Conservation (phyloP, 768 basidiomycete genomes). For the Russula foetens region DNA sequence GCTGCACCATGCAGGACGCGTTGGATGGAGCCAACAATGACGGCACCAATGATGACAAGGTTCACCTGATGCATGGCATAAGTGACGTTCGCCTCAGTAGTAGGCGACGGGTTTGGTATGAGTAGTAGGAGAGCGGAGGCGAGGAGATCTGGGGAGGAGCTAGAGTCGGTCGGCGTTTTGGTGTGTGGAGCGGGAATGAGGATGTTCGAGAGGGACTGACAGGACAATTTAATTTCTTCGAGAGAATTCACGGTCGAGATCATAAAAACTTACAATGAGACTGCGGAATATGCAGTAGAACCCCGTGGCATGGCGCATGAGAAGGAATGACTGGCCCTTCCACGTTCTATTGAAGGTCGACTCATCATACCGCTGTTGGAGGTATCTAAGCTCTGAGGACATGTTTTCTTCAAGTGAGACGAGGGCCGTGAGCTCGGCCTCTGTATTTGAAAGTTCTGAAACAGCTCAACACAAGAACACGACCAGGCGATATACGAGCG, state of each 20-base stretch:
- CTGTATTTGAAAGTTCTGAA: conserved; percentile 19
- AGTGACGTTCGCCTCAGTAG: conserved; percentile 27
- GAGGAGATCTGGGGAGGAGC: conserved; percentile 36
- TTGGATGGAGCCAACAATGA: conserved; percentile 67
- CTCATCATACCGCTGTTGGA: conserved; percentile 8
- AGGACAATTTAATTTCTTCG: too few species aligned
- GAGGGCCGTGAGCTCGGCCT: conserved; percentile 16
- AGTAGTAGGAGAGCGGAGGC: conserved; percentile 35
- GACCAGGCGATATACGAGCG: not conserved
- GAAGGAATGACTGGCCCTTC: conserved; percentile 13
- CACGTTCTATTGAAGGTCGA: conserved; percentile 13
- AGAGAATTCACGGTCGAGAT: not conserved
- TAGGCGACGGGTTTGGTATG: conserved; percentile 22
- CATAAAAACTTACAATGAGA: conserved; percentile 25
- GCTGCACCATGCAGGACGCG: conserved; percentile 63
- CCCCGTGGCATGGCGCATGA: conserved; percentile 11
- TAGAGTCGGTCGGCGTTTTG: conserved; percentile 21
- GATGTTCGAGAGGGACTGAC: conserved; percentile 46
- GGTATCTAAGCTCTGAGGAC: conserved; percentile 2
- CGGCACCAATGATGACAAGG: conserved; percentile 62
- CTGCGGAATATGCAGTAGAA: conserved; percentile 28
- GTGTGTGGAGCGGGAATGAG: conserved; percentile 30
- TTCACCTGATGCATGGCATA: conserved; percentile 50
- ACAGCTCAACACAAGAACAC: not conserved
- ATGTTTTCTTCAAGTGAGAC: conserved; percentile 18